These are phyloP conservation scores for Lactarius quietus DNA, from an alignment of 768 basidiomycete species.

Conservation along the genomic window DNA sequence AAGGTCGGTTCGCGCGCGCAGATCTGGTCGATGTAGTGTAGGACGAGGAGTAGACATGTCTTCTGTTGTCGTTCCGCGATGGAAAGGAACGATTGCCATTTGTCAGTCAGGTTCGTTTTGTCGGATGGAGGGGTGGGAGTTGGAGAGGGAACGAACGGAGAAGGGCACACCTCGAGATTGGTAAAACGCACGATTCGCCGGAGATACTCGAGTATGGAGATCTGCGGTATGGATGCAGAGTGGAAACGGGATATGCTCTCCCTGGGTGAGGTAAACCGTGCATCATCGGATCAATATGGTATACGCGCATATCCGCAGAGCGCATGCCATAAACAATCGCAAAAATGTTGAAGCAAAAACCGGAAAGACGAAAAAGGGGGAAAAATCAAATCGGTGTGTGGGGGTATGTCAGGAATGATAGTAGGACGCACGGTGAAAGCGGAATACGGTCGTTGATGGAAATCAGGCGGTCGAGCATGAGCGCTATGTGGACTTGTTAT, in stretches of 20 bases:
- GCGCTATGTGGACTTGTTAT: conserved; percentile 49
- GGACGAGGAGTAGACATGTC: conserved; percentile 73
- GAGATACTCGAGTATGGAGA: conserved; percentile 89
- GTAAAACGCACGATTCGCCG: conserved; percentile 92
- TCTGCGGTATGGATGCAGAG: too few species aligned
- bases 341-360: neutral
- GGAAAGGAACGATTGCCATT: too few species aligned
- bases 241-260: conserved; percentile 95
- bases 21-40: conserved; percentile 93
- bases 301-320: neutral
- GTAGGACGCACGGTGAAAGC: conserved; percentile 59
- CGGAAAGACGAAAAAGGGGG: neutral
- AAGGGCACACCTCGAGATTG: conserved; percentile 78
- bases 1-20: conserved; percentile 84
- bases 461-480: conserved; percentile 95
- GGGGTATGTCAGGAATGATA: conserved; percentile 17
- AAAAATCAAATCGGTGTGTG: conserved; percentile 18
- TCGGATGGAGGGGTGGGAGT: conserved; percentile 11
- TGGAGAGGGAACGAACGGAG: conserved; percentile 1
- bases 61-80: conserved; percentile 42
- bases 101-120: neutral
- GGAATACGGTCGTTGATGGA: conserved; percentile 95
- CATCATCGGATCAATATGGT: conserved; percentile 2
- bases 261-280: conserved; percentile 37
- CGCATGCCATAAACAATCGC: neutral